A percentile compares a stretch with the other conserved stretches of the same genome.
These are phyloP conservation scores for Filobasidium floriforme DNA, from an alignment of 768 basidiomycete species.

Conservation along the genomic window DNA sequence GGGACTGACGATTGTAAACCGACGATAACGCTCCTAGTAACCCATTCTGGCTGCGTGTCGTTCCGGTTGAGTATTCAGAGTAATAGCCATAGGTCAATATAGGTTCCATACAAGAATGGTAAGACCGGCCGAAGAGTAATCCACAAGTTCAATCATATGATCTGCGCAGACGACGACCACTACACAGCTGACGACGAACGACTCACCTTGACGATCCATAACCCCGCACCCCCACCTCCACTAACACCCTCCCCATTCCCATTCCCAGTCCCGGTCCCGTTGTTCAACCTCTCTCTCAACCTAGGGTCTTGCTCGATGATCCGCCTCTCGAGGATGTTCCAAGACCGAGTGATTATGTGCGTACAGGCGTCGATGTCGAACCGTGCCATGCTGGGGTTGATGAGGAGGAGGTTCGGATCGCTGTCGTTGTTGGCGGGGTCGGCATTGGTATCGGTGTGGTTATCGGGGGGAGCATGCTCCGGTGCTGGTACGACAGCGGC, in stretches of 20 bases:
- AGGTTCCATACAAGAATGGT: no score
- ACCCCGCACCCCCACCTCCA: no score
- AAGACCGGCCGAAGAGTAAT: neutral
- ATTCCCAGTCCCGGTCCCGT: no score
- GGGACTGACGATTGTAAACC: conserved; percentile 12
- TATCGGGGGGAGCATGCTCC: no score
- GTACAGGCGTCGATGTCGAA: conserved; percentile 15
- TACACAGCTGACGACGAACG: no score
- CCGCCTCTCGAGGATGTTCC: conserved; percentile 15
- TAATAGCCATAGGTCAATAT: no score
- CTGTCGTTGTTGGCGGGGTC: neutral
- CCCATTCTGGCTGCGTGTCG: conserved; percentile 16
- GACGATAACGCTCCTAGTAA: conserved; percentile 6
- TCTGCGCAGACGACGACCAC: no score
- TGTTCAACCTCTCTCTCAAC: neutral
- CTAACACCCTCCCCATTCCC: no score
- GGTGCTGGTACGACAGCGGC: no score
- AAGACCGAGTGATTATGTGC: conserved; percentile 19
- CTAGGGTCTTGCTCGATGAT: conserved; percentile 3
- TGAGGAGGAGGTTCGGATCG: neutral
- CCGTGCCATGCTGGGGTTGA: neutral
- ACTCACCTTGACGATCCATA: conserved; percentile 14
- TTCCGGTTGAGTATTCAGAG: no score
- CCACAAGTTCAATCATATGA: neutral
- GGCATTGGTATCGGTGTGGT: no score